Evolutionary conservation across 2,329 filamentous ascomycete species (phyloP).

Genomic region (Sporothrix curviconia): DNA sequence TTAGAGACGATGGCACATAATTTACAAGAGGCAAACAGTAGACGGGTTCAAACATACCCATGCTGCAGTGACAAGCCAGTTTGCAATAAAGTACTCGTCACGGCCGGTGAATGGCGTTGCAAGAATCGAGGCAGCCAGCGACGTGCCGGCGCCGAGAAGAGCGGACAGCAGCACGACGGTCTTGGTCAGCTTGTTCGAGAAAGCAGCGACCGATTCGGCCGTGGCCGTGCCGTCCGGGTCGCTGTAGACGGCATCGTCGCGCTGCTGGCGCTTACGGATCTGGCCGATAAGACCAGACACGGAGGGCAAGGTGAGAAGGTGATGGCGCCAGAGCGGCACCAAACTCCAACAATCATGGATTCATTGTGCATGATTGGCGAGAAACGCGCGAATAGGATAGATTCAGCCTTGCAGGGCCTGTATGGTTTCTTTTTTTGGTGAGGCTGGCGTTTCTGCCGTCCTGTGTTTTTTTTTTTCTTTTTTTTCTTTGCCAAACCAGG

Average conservation of each 20-base stretch:
- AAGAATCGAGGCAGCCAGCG: slow-evolving; percentile 51
- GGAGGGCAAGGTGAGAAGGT: slow-evolving; percentile 27
- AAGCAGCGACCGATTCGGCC: slow-evolving; percentile 54
- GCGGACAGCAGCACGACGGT: slow-evolving; percentile 48
- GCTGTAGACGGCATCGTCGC: slow-evolving; percentile 45
- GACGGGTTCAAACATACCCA: slow-evolving; percentile 53
- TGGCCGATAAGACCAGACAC: slow-evolving; percentile 23
- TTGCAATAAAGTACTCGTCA: slow-evolving; percentile 41
- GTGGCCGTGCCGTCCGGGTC: slow-evolving; percentile 66
- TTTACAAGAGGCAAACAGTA: neutral
- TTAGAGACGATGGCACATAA: neutral
- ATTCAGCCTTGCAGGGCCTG: slow-evolving; percentile 2
- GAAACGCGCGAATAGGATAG: neutral
- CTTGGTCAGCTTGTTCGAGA: slow-evolving; percentile 56
- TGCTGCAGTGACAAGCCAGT: slow-evolving; percentile 53
- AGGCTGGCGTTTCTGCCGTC: neutral
- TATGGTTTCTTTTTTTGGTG: neutral
- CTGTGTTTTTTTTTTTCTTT: neutral
- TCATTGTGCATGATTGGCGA: slow-evolving; percentile 25
- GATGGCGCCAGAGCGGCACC: slow-evolving; percentile 25
- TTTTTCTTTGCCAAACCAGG: neutral
- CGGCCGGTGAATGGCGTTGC: slow-evolving; percentile 33
- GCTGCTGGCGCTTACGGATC: slow-evolving; percentile 25
- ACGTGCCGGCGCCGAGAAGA: slow-evolving; percentile 45
- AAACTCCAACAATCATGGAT: slow-evolving; percentile 23